A percentile compares a stretch with the other conserved stretches of the same genome.
Evolutionary conservation across 31 red algal genomes (phyloP).

Genomic region (Odonthalia washingtoniensis): DNA sequence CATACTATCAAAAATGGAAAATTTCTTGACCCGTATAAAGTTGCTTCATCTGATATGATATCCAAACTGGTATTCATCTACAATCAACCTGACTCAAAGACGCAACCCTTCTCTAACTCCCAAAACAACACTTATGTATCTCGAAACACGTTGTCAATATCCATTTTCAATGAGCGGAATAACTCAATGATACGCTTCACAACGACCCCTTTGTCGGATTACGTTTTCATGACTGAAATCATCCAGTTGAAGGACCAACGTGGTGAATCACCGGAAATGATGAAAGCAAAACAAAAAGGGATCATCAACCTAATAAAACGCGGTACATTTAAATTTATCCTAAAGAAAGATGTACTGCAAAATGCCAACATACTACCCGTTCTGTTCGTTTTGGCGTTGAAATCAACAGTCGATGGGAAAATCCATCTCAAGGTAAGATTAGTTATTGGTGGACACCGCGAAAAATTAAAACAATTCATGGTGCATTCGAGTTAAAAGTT

Average conservation of each 20-base stretch:
- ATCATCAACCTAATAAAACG: slow-evolving; percentile 12
- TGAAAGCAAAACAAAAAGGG: slow-evolving; percentile 2
- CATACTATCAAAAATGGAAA: no score
- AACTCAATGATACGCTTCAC: not conserved
- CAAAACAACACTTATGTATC: slow-evolving; percentile 7
- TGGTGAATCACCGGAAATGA: not conserved
- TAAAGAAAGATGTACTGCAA: slow-evolving; percentile 4
- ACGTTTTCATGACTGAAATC: slow-evolving; percentile 28
- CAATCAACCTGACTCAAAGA: not conserved
- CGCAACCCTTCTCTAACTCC: not conserved
- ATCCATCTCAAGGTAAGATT: slow-evolving; percentile 29
- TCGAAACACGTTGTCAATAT: slow-evolving; percentile 11
- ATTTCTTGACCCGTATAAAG: no score
- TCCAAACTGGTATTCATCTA: slow-evolving; percentile 22
- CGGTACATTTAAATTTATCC: slow-evolving; percentile 40
- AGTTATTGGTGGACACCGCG: slow-evolving; percentile 29
- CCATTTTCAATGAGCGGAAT: not conserved
- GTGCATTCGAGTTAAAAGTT: not conserved
- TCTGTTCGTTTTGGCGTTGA: slow-evolving; percentile 15
- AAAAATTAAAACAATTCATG: slow-evolving; percentile 34
- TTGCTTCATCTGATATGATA: not conserved
- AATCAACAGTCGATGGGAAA: slow-evolving; percentile 8
- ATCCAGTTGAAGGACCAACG: slow-evolving; percentile 22
- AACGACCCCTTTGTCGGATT: no score
- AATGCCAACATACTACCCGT: slow-evolving; percentile 30